Conservation (phyloP, 2,329 filamentous ascomycete species). For the Clarireedia hainanense region DNA sequence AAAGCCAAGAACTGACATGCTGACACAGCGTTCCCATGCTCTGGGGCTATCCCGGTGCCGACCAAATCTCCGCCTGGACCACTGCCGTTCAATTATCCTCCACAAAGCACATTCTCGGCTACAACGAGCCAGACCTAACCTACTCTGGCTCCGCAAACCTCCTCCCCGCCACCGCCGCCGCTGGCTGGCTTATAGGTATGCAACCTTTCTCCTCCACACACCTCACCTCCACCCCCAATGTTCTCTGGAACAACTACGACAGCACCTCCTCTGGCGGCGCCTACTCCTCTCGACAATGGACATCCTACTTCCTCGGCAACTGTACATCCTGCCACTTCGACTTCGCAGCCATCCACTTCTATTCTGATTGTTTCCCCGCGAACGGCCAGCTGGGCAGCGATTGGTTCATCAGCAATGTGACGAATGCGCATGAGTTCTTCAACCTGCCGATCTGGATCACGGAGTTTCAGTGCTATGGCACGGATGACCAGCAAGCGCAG, state of each 20-base stretch:
- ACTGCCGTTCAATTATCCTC: conserved; percentile 46
- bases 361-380: conserved; percentile 29
- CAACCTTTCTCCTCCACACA: conserved; percentile 34
- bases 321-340: conserved; percentile 36
- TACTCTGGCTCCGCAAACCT: conserved; percentile 43
- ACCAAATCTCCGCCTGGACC: conserved; percentile 37
- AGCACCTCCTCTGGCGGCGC: conserved; percentile 24
- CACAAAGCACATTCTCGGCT: conserved; percentile 49
- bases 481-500: conserved; percentile 26
- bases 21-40: conserved; percentile 50
- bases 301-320: conserved; percentile 33
- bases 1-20: not conserved
- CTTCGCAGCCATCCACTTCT: conserved; percentile 39
- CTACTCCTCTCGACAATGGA: conserved; percentile 34
- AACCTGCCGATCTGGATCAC: conserved; percentile 36
- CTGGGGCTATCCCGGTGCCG: conserved; percentile 41
- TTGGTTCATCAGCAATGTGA: conserved; percentile 36
- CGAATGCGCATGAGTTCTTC: conserved; percentile 30
- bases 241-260: conserved; percentile 28
- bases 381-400: conserved; percentile 23
- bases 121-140: conserved; percentile 62
- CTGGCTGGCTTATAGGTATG: conserved; percentile 33
- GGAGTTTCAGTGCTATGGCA: conserved; percentile 33
- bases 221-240: conserved; percentile 35
- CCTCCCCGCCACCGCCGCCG: conserved; percentile 29